A percentile compares a stretch with the other conserved stretches of the same genome.
These are phyloP conservation scores for Botrytis squamosa DNA, from an alignment of 2,329 filamentous ascomycete genomes.

Conservation along the genomic window DNA sequence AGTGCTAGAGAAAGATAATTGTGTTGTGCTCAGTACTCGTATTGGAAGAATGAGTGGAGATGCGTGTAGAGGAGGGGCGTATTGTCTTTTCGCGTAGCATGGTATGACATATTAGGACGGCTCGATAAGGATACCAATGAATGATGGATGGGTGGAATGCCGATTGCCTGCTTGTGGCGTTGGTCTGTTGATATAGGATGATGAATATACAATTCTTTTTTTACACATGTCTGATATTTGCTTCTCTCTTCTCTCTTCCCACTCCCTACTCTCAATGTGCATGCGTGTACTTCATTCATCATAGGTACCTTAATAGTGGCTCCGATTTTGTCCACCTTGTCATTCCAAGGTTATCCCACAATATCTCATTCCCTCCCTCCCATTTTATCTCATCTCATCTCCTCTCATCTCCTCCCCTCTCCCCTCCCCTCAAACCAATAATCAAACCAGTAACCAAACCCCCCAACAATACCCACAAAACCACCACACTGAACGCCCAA, in stretches of 20 bases:
- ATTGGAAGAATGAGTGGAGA: not conserved
- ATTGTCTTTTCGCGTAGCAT: slow-evolving; percentile 12
- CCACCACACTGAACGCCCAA: no score
- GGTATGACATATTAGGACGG: not conserved
- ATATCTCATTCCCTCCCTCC: not conserved
- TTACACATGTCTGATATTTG: not conserved
- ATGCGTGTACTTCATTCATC: not conserved
- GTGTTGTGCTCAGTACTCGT: not conserved
- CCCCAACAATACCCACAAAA: no score
- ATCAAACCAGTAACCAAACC: no score
- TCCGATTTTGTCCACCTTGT: not conserved
- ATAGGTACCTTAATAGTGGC: not conserved
- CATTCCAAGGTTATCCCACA: not conserved
- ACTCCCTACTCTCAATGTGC: not conserved
- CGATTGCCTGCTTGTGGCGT: slow-evolving; percentile 7
- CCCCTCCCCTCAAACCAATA: no score
- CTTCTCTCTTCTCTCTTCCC: not conserved
- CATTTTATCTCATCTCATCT: no score
- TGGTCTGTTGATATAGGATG: slow-evolving; percentile 6
- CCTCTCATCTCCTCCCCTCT: no score
- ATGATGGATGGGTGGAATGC: not conserved
- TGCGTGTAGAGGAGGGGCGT: not conserved
- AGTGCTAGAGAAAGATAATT: slow-evolving; percentile 10
- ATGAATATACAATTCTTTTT: not conserved
- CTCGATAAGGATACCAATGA: slow-evolving; percentile 14